A percentile compares a stretch with the other conserved stretches of the same genome.
phyloP scores from a whole-genome alignment of 2,329 filamentous ascomycete species.

The Botrytis fragariae region DNA sequence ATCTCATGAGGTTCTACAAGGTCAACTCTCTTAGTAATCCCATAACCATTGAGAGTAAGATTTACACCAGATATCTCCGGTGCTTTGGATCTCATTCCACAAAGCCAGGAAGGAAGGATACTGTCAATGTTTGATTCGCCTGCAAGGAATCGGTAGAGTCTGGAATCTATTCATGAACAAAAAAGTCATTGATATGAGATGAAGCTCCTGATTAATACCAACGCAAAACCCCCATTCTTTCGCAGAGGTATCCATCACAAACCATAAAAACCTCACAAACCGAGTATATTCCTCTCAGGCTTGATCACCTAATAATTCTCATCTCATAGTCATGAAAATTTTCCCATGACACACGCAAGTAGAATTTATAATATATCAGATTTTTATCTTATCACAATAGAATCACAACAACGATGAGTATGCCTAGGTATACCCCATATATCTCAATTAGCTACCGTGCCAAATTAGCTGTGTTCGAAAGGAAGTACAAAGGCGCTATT shows the following conservation, averaged over 20 bases:
- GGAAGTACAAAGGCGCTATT: background rate
- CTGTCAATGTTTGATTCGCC: background rate
- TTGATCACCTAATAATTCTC: background rate
- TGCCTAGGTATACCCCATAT: too few relatives aligned
- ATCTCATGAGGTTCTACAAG: too few relatives aligned
- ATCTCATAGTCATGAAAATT: background rate
- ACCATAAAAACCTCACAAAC: too few relatives aligned
- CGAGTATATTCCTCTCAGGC: background rate
- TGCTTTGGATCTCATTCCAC: background rate
- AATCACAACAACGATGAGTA: background rate
- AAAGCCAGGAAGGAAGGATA: background rate
- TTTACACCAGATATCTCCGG: background rate
- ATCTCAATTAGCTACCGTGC: too few relatives aligned
- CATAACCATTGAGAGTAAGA: too few relatives aligned
- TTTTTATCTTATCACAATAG: background rate
- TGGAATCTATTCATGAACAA: background rate
- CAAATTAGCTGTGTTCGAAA: background rate
- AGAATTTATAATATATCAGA: background rate
- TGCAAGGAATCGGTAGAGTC: background rate
- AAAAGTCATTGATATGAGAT: background rate
- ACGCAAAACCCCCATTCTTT: background rate
- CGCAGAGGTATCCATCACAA: background rate
- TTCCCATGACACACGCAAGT: background rate
- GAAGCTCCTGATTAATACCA: background rate
- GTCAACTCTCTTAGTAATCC: background rate